A percentile compares a stretch with the other conserved stretches of the same genome.
These are phyloP conservation scores for Candida peoriensis DNA, from an alignment of 805 yeast genomes.

Conservation along the genomic window DNA sequence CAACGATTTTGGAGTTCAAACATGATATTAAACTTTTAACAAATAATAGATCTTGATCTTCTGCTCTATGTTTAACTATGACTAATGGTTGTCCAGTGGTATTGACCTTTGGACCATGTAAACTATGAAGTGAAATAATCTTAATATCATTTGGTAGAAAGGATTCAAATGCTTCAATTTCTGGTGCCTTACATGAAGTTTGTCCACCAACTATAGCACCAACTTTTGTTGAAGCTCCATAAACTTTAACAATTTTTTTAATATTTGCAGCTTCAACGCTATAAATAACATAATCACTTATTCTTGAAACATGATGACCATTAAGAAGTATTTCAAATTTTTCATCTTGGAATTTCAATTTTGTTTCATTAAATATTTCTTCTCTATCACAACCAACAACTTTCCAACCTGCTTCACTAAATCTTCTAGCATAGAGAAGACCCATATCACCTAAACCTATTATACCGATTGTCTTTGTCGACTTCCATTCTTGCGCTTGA, in stretches of 20 bases:
- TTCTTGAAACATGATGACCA: slow-evolving; percentile 81
- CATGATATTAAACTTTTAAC: slow-evolving; percentile 66
- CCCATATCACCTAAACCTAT: slow-evolving; percentile 99
- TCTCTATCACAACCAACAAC: slow-evolving; percentile 88
- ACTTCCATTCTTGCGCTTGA: slow-evolving; percentile 28
- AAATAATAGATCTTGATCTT: slow-evolving; percentile 44
- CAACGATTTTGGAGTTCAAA: slow-evolving; percentile 71
- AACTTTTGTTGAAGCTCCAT: slow-evolving; percentile 84
- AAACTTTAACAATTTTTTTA: slow-evolving; percentile 59
- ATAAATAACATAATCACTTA: slow-evolving; percentile 79
- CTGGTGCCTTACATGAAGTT: slow-evolving; percentile 91
- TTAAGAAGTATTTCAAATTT: slow-evolving; percentile 57
- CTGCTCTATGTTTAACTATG: slow-evolving; percentile 68
- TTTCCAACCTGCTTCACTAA: slow-evolving; percentile 80
- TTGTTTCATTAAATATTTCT: slow-evolving; percentile 46
- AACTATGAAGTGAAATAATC: slow-evolving; percentile 82
- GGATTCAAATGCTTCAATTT: slow-evolving; percentile 77
- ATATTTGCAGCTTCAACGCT: slow-evolving; percentile 91
- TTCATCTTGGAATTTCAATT: slow-evolving; percentile 34
- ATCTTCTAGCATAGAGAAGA: slow-evolving; percentile 69
- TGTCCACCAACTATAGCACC: slow-evolving; percentile 98
- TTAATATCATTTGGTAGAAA: slow-evolving; percentile 73
- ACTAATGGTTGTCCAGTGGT: slow-evolving; percentile 93
- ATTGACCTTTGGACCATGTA: slow-evolving; percentile 91
- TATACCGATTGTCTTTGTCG: slow-evolving; percentile 66